These are phyloP conservation scores for Pseudogymnoascus sp. DNA, from an alignment of 2,329 filamentous ascomycete species.

Conservation along the genomic window DNA sequence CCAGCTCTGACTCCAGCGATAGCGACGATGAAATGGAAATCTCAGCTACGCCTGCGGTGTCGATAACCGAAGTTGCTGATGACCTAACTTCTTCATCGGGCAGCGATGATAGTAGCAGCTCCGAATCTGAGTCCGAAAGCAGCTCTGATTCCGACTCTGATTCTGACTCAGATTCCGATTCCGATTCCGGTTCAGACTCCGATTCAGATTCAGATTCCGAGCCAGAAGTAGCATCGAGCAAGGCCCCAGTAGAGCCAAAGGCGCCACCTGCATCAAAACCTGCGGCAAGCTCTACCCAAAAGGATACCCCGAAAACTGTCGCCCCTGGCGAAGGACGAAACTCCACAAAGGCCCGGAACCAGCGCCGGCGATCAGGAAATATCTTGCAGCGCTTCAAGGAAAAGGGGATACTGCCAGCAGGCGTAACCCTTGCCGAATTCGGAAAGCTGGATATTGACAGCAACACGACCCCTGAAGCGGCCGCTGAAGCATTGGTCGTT, in stretches of 20 bases:
- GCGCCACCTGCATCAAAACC: not conserved
- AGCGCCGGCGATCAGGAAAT: slow-evolving; percentile 41
- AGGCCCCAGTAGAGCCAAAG: slow-evolving; percentile 10
- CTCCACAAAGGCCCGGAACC: slow-evolving; percentile 47
- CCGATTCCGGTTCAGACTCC: slow-evolving; percentile 19
- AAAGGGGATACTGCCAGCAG: slow-evolving; percentile 41
- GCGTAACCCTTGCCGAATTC: slow-evolving; percentile 44
- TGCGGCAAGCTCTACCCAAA: not conserved
- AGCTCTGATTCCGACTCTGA: slow-evolving; percentile 23
- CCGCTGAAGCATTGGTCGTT: slow-evolving; percentile 18
- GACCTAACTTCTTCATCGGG: slow-evolving; percentile 8
- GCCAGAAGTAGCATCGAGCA: slow-evolving; percentile 33
- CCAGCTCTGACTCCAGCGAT: not conserved
- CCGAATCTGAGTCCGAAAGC: slow-evolving; percentile 14
- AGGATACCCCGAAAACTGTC: slow-evolving; percentile 13
- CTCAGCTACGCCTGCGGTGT: not conserved
- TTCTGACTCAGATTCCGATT: slow-evolving; percentile 20
- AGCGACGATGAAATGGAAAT: not conserved
- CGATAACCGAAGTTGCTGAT: not conserved
- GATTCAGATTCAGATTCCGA: slow-evolving; percentile 34
- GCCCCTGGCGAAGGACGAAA: slow-evolving; percentile 42
- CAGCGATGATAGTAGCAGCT: slow-evolving; percentile 16
- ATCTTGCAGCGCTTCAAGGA: slow-evolving; percentile 44
- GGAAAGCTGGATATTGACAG: slow-evolving; percentile 27
- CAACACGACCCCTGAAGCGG: slow-evolving; percentile 20